A percentile compares a stretch with the other conserved stretches of the same genome.
Conservation (phyloP, 225 moss, liverwort and hornwort species). For the Pseudoscleropodium purum region DNA sequence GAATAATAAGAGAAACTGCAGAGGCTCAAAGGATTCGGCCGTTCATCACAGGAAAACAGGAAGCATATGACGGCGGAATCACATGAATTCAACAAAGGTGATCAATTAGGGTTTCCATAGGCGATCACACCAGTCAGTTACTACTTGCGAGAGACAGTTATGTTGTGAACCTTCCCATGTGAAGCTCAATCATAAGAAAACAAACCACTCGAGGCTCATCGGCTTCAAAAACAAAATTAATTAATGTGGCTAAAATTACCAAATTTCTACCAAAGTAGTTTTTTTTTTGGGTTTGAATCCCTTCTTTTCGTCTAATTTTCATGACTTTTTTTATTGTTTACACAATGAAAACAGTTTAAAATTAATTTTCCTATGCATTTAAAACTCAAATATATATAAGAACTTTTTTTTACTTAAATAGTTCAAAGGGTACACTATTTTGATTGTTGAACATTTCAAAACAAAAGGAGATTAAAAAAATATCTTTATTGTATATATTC, state of each 20-base stretch:
- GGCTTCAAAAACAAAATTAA: not conserved
- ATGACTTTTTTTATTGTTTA: not conserved
- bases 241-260: not conserved
- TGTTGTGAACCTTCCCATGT: not conserved
- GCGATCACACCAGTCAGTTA: not conserved
- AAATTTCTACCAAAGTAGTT: not conserved
- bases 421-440: not conserved
- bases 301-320: not conserved
- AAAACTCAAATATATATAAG: not conserved
- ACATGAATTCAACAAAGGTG: not conserved
- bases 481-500: not conserved
- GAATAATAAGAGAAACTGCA: not conserved
- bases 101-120: not conserved
- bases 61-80: not conserved
- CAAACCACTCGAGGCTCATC: not conserved
- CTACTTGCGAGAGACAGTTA: not conserved
- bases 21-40: not conserved
- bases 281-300: not conserved
- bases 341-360: not conserved
- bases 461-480: not conserved
- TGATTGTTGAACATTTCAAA: not conserved
- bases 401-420: no score
- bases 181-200: not conserved
- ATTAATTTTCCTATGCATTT: not conserved
- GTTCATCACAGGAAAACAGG: not conserved